Evolutionary conservation across 805 yeast species (phyloP).

Genomic region (Dipodascopsis uninucleata): DNA sequence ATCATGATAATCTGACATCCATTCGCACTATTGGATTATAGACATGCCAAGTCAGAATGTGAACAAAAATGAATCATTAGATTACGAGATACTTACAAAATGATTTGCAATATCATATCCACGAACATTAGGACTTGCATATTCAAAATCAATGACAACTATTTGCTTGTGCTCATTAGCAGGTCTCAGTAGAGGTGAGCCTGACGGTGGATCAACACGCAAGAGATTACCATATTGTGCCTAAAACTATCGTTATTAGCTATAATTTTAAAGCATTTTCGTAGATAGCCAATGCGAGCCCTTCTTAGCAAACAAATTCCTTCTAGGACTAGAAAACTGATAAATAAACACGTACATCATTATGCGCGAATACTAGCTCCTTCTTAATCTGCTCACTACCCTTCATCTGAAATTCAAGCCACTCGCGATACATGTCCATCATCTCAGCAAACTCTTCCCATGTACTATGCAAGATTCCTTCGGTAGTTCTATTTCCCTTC

Average conservation of each 20-base stretch:
- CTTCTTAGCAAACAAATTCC: neutral
- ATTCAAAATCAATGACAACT: slow-evolving; percentile 95
- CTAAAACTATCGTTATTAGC: slow-evolving; percentile 4
- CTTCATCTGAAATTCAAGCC: slow-evolving; percentile 56
- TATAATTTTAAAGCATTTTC: neutral
- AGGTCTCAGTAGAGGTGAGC: slow-evolving; percentile 50
- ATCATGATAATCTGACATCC: slow-evolving; percentile 92
- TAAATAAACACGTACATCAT: slow-evolving; percentile 57
- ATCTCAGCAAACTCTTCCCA: slow-evolving; percentile 50
- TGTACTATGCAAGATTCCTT: slow-evolving; percentile 35
- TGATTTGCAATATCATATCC: slow-evolving; percentile 92
- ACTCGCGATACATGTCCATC: slow-evolving; percentile 53
- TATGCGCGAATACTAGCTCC: slow-evolving; percentile 79
- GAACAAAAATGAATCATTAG: too few species aligned
- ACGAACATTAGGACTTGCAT: slow-evolving; percentile 84
- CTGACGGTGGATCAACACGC: slow-evolving; percentile 49
- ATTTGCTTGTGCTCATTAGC: slow-evolving; percentile 60
- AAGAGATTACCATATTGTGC: slow-evolving; percentile 93
- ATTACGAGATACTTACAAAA: slow-evolving; percentile 39
- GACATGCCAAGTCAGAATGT: too few species aligned
- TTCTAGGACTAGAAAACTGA: too few species aligned
- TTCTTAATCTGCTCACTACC: slow-evolving; percentile 41
- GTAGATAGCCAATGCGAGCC: too few species aligned
- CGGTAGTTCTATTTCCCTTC: slow-evolving; percentile 12
- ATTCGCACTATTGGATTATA: slow-evolving; percentile 53